Percentiles rank a stretch among this genome's conserved stretches.
Evolutionary conservation across 371 early-diverging fungal genomes (phyloP).

Genomic region (Mucor ambiguus): DNA sequence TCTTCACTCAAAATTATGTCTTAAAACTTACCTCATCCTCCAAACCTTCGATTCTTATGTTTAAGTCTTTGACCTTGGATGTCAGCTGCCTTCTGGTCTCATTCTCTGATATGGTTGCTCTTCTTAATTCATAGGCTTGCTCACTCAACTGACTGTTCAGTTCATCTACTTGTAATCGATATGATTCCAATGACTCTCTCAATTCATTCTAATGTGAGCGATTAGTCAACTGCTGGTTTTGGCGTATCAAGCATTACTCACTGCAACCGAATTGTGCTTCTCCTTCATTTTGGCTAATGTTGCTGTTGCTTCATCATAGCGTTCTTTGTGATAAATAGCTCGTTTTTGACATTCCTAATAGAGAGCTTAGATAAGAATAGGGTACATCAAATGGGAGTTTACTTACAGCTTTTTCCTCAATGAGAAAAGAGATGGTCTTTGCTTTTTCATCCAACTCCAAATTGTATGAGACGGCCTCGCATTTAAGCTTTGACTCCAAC

Average conservation of each 20-base stretch:
- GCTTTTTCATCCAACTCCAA: not conserved
- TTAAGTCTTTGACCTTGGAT: not conserved
- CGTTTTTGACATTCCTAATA: slow-evolving; percentile 4
- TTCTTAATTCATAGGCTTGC: not conserved
- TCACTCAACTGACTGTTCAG: not conserved
- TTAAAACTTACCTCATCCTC: not conserved
- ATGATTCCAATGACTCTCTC: not conserved
- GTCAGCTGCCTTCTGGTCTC: not conserved
- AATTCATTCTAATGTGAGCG: not conserved
- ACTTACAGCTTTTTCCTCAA: slow-evolving; percentile 2
- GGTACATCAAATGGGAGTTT: too few relatives aligned
- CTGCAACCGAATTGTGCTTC: slow-evolving; percentile 8
- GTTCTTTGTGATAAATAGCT: slow-evolving; percentile 10
- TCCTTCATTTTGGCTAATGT: slow-evolving; percentile 6
- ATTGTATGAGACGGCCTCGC: not conserved
- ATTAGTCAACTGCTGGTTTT: not conserved
- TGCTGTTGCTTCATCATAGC: not conserved
- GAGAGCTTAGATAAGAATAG: not conserved
- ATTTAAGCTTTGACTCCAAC: not conserved
- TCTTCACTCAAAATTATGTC: not conserved
- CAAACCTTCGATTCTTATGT: not conserved
- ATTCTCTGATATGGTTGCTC: not conserved
- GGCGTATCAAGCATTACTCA: not conserved
- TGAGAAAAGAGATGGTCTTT: not conserved
- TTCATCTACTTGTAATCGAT: not conserved